phyloP scores from a whole-genome alignment of 2,329 filamentous ascomycete genomes.

The Chlorencoelia australis region DNA sequence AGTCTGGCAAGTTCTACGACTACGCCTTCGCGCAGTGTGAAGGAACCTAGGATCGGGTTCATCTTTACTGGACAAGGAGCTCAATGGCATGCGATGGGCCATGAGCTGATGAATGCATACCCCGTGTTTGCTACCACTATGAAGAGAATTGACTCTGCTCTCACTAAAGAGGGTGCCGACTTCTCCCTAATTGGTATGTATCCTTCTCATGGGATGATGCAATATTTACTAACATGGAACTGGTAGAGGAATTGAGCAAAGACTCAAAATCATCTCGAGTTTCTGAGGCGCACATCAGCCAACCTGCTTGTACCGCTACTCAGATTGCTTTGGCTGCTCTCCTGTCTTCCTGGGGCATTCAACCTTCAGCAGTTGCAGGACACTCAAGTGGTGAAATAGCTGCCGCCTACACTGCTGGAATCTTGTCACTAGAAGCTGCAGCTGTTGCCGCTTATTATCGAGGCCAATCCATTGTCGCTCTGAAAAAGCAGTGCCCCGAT shows the following conservation, averaged over 20 bases:
- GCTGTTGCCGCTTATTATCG: conserved; percentile 37
- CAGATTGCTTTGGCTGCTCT: conserved; percentile 38
- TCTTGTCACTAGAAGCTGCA: conserved; percentile 26
- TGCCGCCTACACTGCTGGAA: conserved; percentile 35
- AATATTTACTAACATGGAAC: background rate
- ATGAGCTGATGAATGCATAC: conserved; percentile 24
- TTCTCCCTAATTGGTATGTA: conserved; percentile 16
- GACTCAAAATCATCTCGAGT: conserved; percentile 29
- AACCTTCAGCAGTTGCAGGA: conserved; percentile 32
- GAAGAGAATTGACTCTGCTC: conserved; percentile 25
- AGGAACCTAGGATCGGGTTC: conserved; percentile 18
- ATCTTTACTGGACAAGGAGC: conserved; percentile 24
- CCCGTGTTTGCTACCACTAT: conserved; percentile 29
- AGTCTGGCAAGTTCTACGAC: conserved; percentile 31
- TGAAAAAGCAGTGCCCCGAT: conserved; percentile 12
- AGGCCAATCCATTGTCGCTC: conserved; percentile 24
- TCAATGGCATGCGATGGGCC: conserved; percentile 24
- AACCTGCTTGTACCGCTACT: conserved; percentile 37
- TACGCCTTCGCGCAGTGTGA: conserved; percentile 7
- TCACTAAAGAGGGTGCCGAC: conserved; percentile 28
- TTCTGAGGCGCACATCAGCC: conserved; percentile 32
- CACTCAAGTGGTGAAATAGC: conserved; percentile 41
- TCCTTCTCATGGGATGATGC: too few species aligned
- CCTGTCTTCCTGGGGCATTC: conserved; percentile 34
- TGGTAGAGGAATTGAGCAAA: conserved; percentile 28